These are phyloP conservation scores for Andrographis paniculata DNA, from an alignment of 305 asterid genomes.

Conservation along the genomic window DNA sequence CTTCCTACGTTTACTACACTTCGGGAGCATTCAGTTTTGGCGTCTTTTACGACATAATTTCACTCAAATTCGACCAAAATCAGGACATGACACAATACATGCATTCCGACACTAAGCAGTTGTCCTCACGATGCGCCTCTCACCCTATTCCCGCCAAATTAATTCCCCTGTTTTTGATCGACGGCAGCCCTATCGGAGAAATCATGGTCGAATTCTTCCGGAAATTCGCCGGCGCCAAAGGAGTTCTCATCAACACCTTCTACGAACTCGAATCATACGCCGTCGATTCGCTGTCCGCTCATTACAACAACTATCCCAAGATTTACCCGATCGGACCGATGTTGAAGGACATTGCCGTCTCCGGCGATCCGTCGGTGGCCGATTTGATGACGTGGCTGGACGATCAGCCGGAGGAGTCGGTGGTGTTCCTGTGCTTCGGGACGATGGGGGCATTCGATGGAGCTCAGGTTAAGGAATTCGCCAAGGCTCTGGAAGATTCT, in stretches of 20 bases:
- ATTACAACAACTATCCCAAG: background rate
- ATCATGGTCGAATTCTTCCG: background rate
- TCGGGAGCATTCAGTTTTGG: no score
- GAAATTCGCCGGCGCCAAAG: background rate
- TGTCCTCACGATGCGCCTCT: background rate
- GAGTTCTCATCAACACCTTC: constrained; percentile 1
- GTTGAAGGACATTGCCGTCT: background rate
- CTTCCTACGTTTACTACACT: no score
- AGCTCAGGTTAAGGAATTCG: no score
- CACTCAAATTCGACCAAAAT: no score
- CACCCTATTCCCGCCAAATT: background rate
- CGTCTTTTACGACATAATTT: no score
- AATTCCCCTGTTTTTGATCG: background rate
- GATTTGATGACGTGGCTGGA: constrained; percentile 2
- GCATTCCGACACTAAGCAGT: background rate
- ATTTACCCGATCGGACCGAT: constrained; percentile 4
- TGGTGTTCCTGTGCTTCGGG: no score
- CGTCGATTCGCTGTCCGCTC: background rate
- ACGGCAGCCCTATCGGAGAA: background rate
- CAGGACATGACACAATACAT: no score
- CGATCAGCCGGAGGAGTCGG: constrained; percentile 1
- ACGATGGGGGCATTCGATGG: no score
- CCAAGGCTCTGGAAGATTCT: no score
- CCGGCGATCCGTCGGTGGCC: background rate
- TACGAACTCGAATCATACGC: background rate